Base-by-base conservation (phyloP, 441 rosid species). In the Hura crepitans region DNA sequence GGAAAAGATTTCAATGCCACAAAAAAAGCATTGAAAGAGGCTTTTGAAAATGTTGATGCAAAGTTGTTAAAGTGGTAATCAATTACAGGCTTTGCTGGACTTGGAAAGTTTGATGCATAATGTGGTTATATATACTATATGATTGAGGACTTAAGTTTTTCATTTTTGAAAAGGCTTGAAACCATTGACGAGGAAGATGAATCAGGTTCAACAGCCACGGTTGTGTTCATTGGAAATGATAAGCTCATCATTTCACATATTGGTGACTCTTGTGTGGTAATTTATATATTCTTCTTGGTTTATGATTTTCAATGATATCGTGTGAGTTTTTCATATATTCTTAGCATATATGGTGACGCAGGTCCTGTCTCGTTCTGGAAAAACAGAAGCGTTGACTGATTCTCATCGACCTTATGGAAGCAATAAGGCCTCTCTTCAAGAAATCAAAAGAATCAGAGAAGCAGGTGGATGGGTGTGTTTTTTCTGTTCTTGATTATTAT, bases 391-490 rank as follows among this genome's bases (percentile, higher is more conserved):
- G n/a, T 71, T 93, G 75, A 89, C 92, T 66, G 81, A 83, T 81
- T 81, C 90, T 55, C 98, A 93, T 81, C 88, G 96, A 65, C 98
- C 97, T 18, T 86, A 84, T 79, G 98, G 98, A 74, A 89, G 83
- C 79, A 82, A 68, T 72, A 81, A 82, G 62, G 79, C 79, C 57
- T 88, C 96, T 59, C 89, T 93, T 66, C 78, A 82, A 49, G 98
- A 91, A 83, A 77, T 89, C 69, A 88, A 77, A 82, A 89, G 98
- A 78, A 88, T 93, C 73, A 88, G 92, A 84, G 96, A 91, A 87
- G 95, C 98, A 87, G 97, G 98, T 87, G 98, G 98, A 86, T 93
- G 98, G 97, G 98, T 93, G 95, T 85, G 97, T 89, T 80, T 82
- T 83, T 81, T 23, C 72, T 81, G 61, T 70, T 82, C 83, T 74